Conservation (phyloP, 306 rosid species). For the Prosopis cineraria region DNA sequence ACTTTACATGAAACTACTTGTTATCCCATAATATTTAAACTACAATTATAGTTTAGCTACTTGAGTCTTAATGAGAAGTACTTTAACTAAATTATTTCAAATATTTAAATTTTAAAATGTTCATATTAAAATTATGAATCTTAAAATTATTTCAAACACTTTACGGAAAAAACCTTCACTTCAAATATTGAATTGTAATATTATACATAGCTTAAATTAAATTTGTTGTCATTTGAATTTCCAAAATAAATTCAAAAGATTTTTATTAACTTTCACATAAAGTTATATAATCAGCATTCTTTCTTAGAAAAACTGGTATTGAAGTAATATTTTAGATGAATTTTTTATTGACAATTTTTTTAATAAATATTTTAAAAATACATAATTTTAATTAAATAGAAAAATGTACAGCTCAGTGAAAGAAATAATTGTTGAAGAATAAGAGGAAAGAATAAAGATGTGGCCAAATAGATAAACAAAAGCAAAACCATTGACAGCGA, state of each 20-base stretch:
- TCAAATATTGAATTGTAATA: not conserved
- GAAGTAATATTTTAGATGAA: not conserved
- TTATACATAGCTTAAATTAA: not conserved
- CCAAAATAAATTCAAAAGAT: not conserved
- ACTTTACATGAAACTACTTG: no score
- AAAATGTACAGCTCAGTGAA: not conserved
- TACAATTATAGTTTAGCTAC: no score
- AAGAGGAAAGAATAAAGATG: not conserved
- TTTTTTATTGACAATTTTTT: no score
- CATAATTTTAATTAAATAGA: not conserved
- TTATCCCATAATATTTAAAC: no score
- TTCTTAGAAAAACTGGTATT: not conserved
- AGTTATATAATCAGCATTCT: not conserved
- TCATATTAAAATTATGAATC: no score
- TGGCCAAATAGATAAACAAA: not conserved
- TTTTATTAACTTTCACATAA: not conserved
- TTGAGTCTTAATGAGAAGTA: no score
- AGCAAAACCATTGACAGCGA: not conserved
- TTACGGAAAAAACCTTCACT: no score
- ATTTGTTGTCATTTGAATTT: not conserved
- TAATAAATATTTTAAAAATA: no score
- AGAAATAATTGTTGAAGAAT: not conserved
- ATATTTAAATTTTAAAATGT: no score
- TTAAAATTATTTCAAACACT: no score
- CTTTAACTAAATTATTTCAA: no score